Percentiles rank a stretch among this genome's conserved stretches.
Evolutionary conservation across 2,329 filamentous ascomycete genomes (phyloP).

Genomic region (Stenocarpella maydis): DNA sequence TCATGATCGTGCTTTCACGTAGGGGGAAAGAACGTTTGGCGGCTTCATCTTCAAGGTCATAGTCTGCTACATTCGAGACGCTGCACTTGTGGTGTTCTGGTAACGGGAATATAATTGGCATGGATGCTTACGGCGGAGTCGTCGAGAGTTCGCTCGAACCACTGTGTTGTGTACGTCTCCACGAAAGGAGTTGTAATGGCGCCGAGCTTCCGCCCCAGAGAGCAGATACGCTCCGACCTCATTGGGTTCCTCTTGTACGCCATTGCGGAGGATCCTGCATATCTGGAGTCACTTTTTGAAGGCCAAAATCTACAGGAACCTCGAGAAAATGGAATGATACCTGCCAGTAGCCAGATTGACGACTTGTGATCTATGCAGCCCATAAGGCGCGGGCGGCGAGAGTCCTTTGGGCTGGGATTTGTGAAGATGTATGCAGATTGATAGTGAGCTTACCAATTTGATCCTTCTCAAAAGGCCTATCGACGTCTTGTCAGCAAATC

Average conservation of each 20-base stretch:
- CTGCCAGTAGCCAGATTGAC: background rate
- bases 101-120: conserved; percentile 40
- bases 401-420: background rate
- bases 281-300: background rate
- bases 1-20: background rate
- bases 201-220: conserved; percentile 50
- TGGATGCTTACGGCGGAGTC: conserved; percentile 65
- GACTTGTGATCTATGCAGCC: background rate
- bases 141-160: conserved; percentile 77
- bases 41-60: conserved; percentile 16
- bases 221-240: conserved; percentile 57
- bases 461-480: conserved; percentile 45
- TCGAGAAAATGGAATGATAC: background rate
- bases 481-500: background rate
- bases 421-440: background rate
- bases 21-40: conserved; percentile 43
- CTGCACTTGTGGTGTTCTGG: background rate
- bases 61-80: conserved; percentile 15
- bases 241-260: conserved; percentile 59
- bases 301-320: background rate
- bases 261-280: conserved; percentile 32
- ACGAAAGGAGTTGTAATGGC: conserved; percentile 55
- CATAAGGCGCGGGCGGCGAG: background rate
- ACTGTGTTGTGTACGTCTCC: conserved; percentile 74
- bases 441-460: conserved; percentile 74